A percentile compares a stretch with the other conserved stretches of the same genome.
These are phyloP conservation scores for Annulohypoxylon stygium DNA, from an alignment of 495 filamentous ascomycete species.

Conservation along the genomic window DNA sequence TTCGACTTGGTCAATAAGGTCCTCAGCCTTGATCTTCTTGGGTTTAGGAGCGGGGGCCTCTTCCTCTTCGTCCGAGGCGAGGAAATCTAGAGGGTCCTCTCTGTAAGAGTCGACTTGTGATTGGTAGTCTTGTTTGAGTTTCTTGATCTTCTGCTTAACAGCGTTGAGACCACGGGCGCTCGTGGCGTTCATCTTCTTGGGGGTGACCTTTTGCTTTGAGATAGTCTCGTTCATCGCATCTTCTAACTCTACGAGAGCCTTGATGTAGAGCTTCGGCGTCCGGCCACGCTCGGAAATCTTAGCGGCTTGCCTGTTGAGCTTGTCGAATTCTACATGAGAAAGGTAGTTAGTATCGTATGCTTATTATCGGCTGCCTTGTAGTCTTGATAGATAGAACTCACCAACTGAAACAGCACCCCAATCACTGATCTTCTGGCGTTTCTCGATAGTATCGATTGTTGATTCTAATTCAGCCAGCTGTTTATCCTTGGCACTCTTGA, in stretches of 20 bases:
- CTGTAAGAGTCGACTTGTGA: conserved; percentile 89
- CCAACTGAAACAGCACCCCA: conserved; percentile 93
- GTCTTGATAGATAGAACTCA: conserved; percentile 58
- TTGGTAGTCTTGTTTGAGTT: conserved; percentile 96
- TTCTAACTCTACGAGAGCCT: conserved; percentile 92
- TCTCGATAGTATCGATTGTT: conserved; percentile 90
- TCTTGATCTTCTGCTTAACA: conserved; percentile 96
- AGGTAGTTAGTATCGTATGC: conserved; percentile 12
- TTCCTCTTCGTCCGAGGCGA: conserved; percentile 84
- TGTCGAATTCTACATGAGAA: conserved; percentile 84
- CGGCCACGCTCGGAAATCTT: conserved; percentile 82
- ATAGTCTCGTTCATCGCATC: conserved; percentile 95
- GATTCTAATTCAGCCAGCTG: conserved; percentile 91
- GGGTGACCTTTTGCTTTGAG: conserved; percentile 92
- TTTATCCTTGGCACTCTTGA: conserved; percentile 99
- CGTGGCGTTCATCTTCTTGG: conserved; percentile 98
- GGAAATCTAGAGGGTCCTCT: conserved; percentile 84
- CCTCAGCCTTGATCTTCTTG: conserved; percentile 62
- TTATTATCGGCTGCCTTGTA: neutral
- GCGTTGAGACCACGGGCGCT: conserved; percentile 94
- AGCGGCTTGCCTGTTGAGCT: conserved; percentile 89
- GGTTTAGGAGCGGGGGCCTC: conserved; percentile 59
- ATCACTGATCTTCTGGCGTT: conserved; percentile 96
- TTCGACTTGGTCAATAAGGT: conserved; percentile 60
- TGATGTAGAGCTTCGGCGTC: conserved; percentile 90